Conservation (phyloP, 371 early-diverging fungal species). For the Mucor irregularis region DNA sequence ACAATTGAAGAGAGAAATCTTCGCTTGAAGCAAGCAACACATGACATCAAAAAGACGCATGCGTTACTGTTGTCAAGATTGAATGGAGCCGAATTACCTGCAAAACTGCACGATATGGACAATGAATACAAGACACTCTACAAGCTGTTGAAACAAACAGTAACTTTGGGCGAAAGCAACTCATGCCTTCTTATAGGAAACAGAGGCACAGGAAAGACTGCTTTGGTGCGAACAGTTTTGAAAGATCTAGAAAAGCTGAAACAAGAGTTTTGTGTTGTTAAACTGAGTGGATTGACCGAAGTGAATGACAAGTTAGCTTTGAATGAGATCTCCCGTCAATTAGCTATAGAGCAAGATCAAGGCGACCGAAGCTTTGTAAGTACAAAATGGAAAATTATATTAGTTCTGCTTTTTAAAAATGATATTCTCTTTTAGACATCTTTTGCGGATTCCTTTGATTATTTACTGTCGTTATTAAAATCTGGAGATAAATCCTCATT, state of each 20-base stretch:
- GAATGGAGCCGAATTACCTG: constrained; percentile 16
- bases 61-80: constrained; percentile 12
- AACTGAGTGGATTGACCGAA: constrained; percentile 81
- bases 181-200: constrained; percentile 77
- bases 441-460: constrained; percentile 69
- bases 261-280: constrained; percentile 63
- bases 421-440: constrained; percentile 36
- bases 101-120: constrained; percentile 55
- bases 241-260: constrained; percentile 31
- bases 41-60: background rate
- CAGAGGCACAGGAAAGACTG: constrained; percentile 72
- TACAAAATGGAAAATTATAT: background rate
- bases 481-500: constrained; percentile 54
- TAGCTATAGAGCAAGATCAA: constrained; percentile 46
- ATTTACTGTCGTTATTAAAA: constrained; percentile 63
- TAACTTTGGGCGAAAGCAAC: constrained; percentile 72
- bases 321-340: constrained; percentile 80
- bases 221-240: constrained; percentile 45
- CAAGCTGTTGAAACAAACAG: constrained; percentile 58
- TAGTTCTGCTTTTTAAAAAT: background rate
- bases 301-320: constrained; percentile 82
- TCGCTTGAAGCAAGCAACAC: background rate
- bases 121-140: constrained; percentile 61
- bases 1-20: no score
- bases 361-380: constrained; percentile 32